phyloP scores from a whole-genome alignment of 805 yeast species.

The Candida mattraensis region DNA sequence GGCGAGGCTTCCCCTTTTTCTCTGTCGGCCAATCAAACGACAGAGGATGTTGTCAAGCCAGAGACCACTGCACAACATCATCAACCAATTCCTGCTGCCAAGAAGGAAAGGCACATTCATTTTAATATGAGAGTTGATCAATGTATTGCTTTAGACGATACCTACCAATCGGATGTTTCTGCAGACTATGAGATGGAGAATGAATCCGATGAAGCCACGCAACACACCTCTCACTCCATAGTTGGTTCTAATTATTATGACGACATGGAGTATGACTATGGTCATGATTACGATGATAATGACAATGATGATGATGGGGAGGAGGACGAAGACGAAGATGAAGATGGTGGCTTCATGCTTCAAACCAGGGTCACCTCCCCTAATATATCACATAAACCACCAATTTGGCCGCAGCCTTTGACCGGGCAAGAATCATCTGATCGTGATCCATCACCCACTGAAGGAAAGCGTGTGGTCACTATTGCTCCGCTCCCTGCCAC shows the following conservation, averaged over 20 bases:
- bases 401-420: slow-evolving; percentile 17
- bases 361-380: slow-evolving; percentile 18
- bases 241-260: slow-evolving; percentile 6
- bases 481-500: slow-evolving; percentile 87
- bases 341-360: slow-evolving; percentile 28
- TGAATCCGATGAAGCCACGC: slow-evolving; percentile 28
- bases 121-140: slow-evolving; percentile 94
- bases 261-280: slow-evolving; percentile 32
- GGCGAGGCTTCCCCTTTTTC: slow-evolving; percentile 22
- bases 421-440: slow-evolving; percentile 13
- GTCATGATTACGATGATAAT: slow-evolving; percentile 21
- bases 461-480: slow-evolving; percentile 39
- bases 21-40: slow-evolving; percentile 21
- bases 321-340: slow-evolving; percentile 27
- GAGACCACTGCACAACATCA: slow-evolving; percentile 5
- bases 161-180: slow-evolving; percentile 27
- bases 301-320: slow-evolving; percentile 22
- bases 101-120: slow-evolving; percentile 71
- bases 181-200: slow-evolving; percentile 23
- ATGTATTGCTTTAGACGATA: slow-evolving; percentile 70
- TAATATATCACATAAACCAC: slow-evolving; percentile 31
- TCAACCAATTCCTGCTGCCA: slow-evolving; percentile 15
- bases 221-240: slow-evolving; percentile 11
- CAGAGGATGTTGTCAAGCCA: slow-evolving; percentile 11
- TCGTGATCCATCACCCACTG: slow-evolving; percentile 1